Evolutionary conservation across 106 monocot genomes (phyloP).

Genomic region (Allium fistulosum): DNA sequence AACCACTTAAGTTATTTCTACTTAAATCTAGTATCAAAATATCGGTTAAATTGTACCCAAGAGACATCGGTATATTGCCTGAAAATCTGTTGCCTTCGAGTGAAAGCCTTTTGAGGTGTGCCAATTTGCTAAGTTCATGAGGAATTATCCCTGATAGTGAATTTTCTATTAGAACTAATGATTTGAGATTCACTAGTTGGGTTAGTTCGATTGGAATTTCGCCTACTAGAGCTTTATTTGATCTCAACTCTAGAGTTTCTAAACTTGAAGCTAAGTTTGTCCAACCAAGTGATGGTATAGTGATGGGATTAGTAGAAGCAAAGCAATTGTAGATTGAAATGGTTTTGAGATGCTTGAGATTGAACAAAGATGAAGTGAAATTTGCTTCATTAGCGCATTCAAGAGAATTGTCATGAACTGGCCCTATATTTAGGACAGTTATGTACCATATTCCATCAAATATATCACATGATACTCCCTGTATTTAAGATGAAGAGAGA

Average conservation of each 20-base stretch:
- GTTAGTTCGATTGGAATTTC: constrained; percentile 34
- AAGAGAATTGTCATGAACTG: constrained; percentile 76
- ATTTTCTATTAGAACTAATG: constrained; percentile 64
- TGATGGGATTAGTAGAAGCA: constrained; percentile 16
- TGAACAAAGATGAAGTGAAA: constrained; percentile 47
- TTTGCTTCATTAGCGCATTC: constrained; percentile 38
- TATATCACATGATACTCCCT: constrained; percentile 85
- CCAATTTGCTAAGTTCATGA: constrained; percentile 24
- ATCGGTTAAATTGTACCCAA: constrained; percentile 26
- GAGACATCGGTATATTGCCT: constrained; percentile 43
- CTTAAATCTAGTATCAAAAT: constrained; percentile 63
- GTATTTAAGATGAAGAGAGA: neutral
- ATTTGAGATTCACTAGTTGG: constrained; percentile 42
- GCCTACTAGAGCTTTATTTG: constrained; percentile 49
- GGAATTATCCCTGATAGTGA: constrained; percentile 44
- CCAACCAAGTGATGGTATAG: constrained; percentile 50
- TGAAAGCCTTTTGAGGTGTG: constrained; percentile 34
- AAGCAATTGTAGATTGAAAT: constrained; percentile 75
- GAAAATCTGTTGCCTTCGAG: constrained; percentile 45
- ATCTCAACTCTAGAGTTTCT: constrained; percentile 74
- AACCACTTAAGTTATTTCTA: constrained; percentile 41
- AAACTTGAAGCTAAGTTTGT: constrained; percentile 41
- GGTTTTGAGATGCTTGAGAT: constrained; percentile 51
- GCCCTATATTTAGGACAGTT: constrained; percentile 57
- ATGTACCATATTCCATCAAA: constrained; percentile 70